Base-by-base conservation (phyloP, 1,284 basidiomycete species). In the Cerioporus squamosus region DNA sequence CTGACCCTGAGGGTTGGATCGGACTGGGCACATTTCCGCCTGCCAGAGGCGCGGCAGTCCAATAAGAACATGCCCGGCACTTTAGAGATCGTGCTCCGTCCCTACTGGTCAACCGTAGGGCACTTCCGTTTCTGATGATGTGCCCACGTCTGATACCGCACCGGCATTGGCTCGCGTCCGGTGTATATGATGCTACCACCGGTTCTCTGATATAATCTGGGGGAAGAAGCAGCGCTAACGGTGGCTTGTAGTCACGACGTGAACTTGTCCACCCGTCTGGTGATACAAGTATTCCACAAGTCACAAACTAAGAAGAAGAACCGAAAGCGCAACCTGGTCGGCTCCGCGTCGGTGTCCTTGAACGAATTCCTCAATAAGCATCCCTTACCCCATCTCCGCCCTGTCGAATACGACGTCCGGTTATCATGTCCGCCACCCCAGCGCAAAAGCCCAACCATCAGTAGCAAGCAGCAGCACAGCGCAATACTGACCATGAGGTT, bases 221-320 rank as follows among this genome's bases (percentile, higher is more conserved):
- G 33, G 15, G 5, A 36, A 36, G 12, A 1, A 36, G 5, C 12
- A 36, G 5, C 15, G 2, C 33, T 36, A 14, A 36, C 14, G 5
- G 12, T 17, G 2, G 5, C 15, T 36, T 17, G 33, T 14, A 36
- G 33, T 14, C 33, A 72, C 12, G 74, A 79, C 8, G 75, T 71
- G 0, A 68, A 75, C 18, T 53, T 59, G 3, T 68, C 68, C 7
- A 83, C 84, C 0, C 69, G 68, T 15, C 61, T 89, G 31, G 78
- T 81, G 24, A 75, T 90, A 49, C 75, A 79, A 36, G 70, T 90
- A 4, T 86, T 81, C 72, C 77, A 85, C 54, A 71, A 68, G 33
- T 70, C 73, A 1, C 77, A 74, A 15, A 78, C 77, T 60, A 89
- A 87, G 75, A 86, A 81, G 68, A 88, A 85, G 66, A 74, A 76